Evolutionary conservation across 2,329 filamentous ascomycete genomes (phyloP).

Genomic region (Penicillium griseofulvum): DNA sequence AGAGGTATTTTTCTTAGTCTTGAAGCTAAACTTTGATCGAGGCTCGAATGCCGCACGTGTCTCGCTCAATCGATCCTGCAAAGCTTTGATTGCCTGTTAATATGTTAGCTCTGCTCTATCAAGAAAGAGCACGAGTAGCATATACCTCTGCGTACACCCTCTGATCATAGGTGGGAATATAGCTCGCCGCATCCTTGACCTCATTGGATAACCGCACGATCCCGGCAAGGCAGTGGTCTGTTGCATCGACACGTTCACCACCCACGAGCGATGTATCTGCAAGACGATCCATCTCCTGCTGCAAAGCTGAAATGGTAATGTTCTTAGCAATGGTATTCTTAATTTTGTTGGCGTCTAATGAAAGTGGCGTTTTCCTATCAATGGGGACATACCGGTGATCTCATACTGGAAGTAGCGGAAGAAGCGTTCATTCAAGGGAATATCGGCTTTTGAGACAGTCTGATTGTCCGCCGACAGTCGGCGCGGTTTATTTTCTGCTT

Average conservation of each 20-base stretch:
- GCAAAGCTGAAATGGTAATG: conserved; percentile 57
- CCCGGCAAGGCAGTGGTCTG: conserved; percentile 73
- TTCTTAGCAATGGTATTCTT: conserved; percentile 16
- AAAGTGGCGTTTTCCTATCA: conserved; percentile 13
- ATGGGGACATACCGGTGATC: conserved; percentile 57
- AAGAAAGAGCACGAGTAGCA: background rate
- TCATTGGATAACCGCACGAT: conserved; percentile 80
- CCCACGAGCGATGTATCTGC: conserved; percentile 60
- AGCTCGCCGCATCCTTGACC: conserved; percentile 77
- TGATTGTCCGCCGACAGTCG: conserved; percentile 36
- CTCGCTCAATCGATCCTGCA: conserved; percentile 74
- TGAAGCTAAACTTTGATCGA: conserved; percentile 82
- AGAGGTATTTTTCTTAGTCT: conserved; percentile 55
- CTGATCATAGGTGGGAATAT: conserved; percentile 85
- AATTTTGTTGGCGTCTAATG: too few relatives aligned
- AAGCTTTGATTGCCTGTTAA: conserved; percentile 68
- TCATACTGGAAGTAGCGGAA: conserved; percentile 79
- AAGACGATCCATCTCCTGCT: conserved; percentile 71
- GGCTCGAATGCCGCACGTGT: conserved; percentile 67
- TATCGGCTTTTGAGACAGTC: conserved; percentile 35
- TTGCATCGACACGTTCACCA: conserved; percentile 75
- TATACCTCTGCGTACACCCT: conserved; percentile 75
- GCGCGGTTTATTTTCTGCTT: conserved; percentile 28
- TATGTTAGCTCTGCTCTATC: conserved; percentile 20
- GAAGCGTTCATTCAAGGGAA: conserved; percentile 70